phyloP scores from a whole-genome alignment of 257 asterid genomes.

The Nicotiana benthamiana region DNA sequence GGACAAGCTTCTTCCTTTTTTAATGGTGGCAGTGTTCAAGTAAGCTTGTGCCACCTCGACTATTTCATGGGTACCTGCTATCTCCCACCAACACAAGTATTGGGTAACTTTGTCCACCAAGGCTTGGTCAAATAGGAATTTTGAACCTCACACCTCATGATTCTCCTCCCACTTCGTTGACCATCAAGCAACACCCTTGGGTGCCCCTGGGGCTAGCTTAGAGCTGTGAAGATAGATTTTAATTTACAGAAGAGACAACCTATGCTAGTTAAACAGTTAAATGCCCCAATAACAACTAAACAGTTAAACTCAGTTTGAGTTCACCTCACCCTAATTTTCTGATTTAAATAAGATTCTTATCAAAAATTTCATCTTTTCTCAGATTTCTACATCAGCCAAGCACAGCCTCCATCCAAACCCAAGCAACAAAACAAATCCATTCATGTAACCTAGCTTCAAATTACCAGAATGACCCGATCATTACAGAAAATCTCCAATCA shows the following conservation, averaged over 20 bases:
- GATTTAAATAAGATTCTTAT: not conserved
- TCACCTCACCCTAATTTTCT: not conserved
- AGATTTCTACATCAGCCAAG: not conserved
- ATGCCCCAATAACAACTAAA: not conserved
- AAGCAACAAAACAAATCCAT: not conserved
- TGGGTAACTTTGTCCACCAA: too few species aligned
- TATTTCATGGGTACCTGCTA: too few species aligned
- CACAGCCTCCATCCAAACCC: slow-evolving; percentile 4
- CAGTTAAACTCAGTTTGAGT: not conserved
- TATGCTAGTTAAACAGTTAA: not conserved
- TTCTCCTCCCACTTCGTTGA: too few species aligned
- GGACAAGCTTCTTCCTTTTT: not conserved
- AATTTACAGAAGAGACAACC: not conserved
- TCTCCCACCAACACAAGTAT: too few species aligned
- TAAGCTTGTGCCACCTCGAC: too few species aligned
- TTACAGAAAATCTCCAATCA: not conserved
- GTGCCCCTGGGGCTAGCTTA: not conserved
- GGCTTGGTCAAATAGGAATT: too few species aligned
- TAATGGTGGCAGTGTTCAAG: too few species aligned
- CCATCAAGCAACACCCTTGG: too few species aligned
- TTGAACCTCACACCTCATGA: too few species aligned
- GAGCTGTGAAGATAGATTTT: not conserved
- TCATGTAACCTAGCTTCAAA: slow-evolving; percentile 5
- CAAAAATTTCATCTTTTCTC: not conserved
- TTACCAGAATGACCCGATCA: not conserved